phyloP scores from a whole-genome alignment of 345 rosid genomes.

The Streptanthus diversifolius region DNA sequence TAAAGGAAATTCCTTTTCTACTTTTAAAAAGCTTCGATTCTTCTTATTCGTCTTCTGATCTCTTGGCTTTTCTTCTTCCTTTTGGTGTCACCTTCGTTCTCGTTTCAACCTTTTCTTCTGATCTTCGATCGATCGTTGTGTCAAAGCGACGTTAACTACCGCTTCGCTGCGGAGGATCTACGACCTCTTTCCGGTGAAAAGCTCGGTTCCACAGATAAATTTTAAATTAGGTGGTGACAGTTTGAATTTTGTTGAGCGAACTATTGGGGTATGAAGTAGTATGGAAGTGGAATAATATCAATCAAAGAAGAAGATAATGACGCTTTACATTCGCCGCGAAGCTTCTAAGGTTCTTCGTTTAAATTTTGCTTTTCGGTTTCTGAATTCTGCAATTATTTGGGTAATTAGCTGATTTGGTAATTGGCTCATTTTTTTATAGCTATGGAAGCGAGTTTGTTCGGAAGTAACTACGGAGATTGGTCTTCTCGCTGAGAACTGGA shows the following conservation, averaged over 20 bases:
- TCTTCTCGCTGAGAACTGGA: slow-evolving; percentile 86
- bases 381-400: neutral
- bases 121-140: slow-evolving; percentile 23
- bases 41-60: slow-evolving; percentile 1
- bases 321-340: slow-evolving; percentile 92
- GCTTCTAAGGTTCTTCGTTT: slow-evolving; percentile 68
- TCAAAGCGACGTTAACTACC: slow-evolving; percentile 1
- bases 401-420: neutral
- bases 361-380: neutral
- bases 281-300: slow-evolving; percentile 46
- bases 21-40: neutral
- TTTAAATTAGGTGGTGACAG: neutral
- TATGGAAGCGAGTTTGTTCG: slow-evolving; percentile 91
- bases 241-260: slow-evolving; percentile 5
- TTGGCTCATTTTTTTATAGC: slow-evolving; percentile 38
- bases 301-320: slow-evolving; percentile 44
- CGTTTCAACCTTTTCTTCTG: slow-evolving; percentile 8
- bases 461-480: slow-evolving; percentile 75
- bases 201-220: neutral
- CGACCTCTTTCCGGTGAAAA: neutral
- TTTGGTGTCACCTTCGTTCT: neutral
- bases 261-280: slow-evolving; percentile 45
- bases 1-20: neutral
- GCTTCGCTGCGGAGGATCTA: neutral
- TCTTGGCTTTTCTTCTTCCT: neutral